Percentiles rank a stretch among this genome's conserved stretches.
Conservation (phyloP, 1,139 yeast genomes). For the Arxiozyma telluris region DNA sequence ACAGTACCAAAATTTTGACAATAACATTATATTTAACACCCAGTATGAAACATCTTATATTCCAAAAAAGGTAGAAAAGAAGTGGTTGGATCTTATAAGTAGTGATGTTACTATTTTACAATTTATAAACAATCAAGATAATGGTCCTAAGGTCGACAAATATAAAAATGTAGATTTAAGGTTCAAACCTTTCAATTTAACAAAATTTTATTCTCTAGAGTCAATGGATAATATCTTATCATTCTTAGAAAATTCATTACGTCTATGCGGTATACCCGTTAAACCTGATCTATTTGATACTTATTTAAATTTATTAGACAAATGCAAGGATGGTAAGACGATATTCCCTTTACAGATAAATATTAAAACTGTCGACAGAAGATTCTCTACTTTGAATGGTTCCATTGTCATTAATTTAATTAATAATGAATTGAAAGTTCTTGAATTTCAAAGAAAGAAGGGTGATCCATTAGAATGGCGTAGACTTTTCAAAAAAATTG, state of each 20-base stretch:
- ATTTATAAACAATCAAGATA: constrained; percentile 11
- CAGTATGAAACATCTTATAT: constrained; percentile 1
- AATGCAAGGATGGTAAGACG: constrained; percentile 12
- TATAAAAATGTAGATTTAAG: constrained; percentile 8
- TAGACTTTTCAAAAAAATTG: constrained; percentile 45
- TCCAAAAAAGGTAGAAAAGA: background rate
- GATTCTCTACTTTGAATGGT: constrained; percentile 41
- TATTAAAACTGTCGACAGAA: constrained; percentile 39
- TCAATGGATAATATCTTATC: constrained; percentile 21
- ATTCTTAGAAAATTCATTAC: constrained; percentile 21
- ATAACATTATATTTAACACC: constrained; percentile 4
- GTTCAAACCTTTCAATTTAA: constrained; percentile 25
- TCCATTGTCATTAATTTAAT: constrained; percentile 35
- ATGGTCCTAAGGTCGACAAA: constrained; percentile 1
- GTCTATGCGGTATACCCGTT: constrained; percentile 18
- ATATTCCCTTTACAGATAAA: constrained; percentile 34
- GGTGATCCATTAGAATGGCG: constrained; percentile 70
- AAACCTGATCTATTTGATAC: constrained; percentile 17
- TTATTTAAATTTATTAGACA: constrained; percentile 13
- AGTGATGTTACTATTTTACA: constrained; percentile 27
- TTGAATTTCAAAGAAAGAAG: constrained; percentile 43
- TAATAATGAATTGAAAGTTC: constrained; percentile 34
- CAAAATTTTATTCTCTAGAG: constrained; percentile 24
- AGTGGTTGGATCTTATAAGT: constrained; percentile 19
- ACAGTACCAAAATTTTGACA: background rate